Conservation (phyloP, 805 yeast genomes). For the Metschnikowia bowlesiae region DNA sequence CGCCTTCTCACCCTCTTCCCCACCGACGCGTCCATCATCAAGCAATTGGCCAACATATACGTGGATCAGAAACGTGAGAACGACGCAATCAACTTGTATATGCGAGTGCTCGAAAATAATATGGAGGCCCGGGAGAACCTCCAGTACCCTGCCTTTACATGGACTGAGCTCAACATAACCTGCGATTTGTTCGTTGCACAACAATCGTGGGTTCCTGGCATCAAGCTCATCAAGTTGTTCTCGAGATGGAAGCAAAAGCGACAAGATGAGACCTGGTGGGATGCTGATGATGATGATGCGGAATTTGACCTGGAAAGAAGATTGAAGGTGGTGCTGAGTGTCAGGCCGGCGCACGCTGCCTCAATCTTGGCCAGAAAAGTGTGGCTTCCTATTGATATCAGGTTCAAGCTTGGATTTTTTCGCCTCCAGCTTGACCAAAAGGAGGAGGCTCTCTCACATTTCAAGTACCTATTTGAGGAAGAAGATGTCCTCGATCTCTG, state of each 20-base stretch:
- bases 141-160: constrained; percentile 58
- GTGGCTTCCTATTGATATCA: constrained; percentile 77
- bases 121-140: constrained; percentile 29
- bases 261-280: constrained; percentile 62
- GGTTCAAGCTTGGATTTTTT: constrained; percentile 73
- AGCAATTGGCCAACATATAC: constrained; percentile 52
- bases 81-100: constrained; percentile 73
- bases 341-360: constrained; percentile 8
- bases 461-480: constrained; percentile 52
- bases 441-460: constrained; percentile 72
- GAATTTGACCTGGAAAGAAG: constrained; percentile 69
- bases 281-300: constrained; percentile 58
- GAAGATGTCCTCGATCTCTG: constrained; percentile 68
- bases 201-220: constrained; percentile 59
- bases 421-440: constrained; percentile 61
- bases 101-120: constrained; percentile 59
- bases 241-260: constrained; percentile 82
- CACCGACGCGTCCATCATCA: constrained; percentile 51
- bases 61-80: constrained; percentile 56
- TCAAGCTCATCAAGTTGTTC: constrained; percentile 60
- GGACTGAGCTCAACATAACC: constrained; percentile 84
- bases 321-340: constrained; percentile 26
- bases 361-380: constrained; percentile 23
- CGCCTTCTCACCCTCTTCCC: constrained; percentile 54
- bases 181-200: constrained; percentile 74